A percentile compares a stretch with the other conserved stretches of the same genome.
Evolutionary conservation across 2,329 filamentous ascomycete species (phyloP).

Genomic region (Sarocladiaceae sp.): DNA sequence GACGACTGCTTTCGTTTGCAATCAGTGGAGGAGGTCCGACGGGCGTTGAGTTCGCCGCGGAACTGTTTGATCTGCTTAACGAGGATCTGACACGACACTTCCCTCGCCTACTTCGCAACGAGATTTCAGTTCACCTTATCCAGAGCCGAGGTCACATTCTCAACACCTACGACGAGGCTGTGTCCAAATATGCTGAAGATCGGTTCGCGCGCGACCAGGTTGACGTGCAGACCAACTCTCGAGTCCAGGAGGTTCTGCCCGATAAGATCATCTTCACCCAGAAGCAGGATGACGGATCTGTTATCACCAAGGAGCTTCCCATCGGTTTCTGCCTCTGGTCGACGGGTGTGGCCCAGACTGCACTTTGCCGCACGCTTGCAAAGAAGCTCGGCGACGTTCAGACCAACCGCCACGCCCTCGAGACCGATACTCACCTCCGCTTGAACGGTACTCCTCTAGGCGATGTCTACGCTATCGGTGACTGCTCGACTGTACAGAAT

Average conservation of each 20-base stretch:
- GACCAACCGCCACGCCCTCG: slow-evolving; percentile 83
- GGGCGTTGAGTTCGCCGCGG: slow-evolving; percentile 94
- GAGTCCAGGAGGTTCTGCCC: slow-evolving; percentile 78
- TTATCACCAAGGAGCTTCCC: slow-evolving; percentile 85
- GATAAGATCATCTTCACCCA: slow-evolving; percentile 90
- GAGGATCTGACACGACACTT: slow-evolving; percentile 83
- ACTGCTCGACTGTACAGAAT: slow-evolving; percentile 95
- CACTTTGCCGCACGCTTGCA: slow-evolving; percentile 70
- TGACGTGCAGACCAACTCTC: slow-evolving; percentile 84
- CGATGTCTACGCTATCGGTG: slow-evolving; percentile 93
- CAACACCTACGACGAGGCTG: slow-evolving; percentile 94
- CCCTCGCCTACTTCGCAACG: slow-evolving; percentile 85
- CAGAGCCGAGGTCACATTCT: slow-evolving; percentile 92
- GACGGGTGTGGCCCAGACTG: slow-evolving; percentile 83
- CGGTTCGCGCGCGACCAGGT: slow-evolving; percentile 88
- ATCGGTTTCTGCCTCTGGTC: slow-evolving; percentile 98
- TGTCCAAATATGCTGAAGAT: slow-evolving; percentile 87
- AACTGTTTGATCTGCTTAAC: slow-evolving; percentile 92
- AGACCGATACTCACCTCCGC: slow-evolving; percentile 90
- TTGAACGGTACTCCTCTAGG: slow-evolving; percentile 83
- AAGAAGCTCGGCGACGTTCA: slow-evolving; percentile 70
- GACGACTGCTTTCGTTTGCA: slow-evolving; percentile 87
- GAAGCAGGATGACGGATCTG: slow-evolving; percentile 63
- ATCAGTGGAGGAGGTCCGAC: slow-evolving; percentile 92
- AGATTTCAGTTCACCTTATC: slow-evolving; percentile 96